A percentile compares a stretch with the other conserved stretches of the same genome.
Conservation (phyloP, 371 early-diverging fungal genomes). For the Mortierella sp. region DNA sequence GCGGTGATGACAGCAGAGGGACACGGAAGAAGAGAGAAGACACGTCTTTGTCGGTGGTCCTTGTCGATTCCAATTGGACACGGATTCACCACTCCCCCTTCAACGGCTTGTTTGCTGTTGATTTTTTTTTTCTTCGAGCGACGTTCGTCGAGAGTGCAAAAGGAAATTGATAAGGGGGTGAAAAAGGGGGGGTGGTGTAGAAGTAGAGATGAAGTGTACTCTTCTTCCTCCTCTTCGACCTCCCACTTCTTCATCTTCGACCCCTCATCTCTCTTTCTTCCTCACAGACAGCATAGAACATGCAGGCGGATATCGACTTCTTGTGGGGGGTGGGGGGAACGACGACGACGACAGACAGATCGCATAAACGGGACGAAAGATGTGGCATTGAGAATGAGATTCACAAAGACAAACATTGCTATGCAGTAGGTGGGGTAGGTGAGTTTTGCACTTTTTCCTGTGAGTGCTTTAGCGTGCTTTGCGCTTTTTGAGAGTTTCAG, state of each 20-base stretch:
- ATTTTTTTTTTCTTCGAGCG: background rate
- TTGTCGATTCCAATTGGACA: background rate
- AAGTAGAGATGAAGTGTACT: background rate
- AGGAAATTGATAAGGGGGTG: background rate
- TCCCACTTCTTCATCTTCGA: background rate
- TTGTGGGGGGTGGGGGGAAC: background rate
- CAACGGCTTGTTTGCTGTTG: background rate
- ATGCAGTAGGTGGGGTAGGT: background rate
- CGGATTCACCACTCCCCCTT: background rate
- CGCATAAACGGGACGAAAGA: background rate
- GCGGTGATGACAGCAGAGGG: background rate
- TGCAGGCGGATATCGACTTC: background rate
- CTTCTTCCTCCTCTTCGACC: background rate
- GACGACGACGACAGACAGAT: background rate
- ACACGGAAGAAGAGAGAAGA: background rate
- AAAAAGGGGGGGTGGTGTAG: background rate
- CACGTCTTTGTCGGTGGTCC: background rate
- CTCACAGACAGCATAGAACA: background rate
- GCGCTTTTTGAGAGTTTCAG: background rate
- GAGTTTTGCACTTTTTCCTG: background rate
- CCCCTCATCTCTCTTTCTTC: background rate
- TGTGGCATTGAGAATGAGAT: background rate
- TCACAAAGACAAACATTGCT: background rate
- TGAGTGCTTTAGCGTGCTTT: background rate
- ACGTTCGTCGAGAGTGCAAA: background rate